A percentile compares a stretch with the other conserved stretches of the same genome.
phyloP scores from a whole-genome alignment of 345 rosid species.

The Eutrema heterophyllum region DNA sequence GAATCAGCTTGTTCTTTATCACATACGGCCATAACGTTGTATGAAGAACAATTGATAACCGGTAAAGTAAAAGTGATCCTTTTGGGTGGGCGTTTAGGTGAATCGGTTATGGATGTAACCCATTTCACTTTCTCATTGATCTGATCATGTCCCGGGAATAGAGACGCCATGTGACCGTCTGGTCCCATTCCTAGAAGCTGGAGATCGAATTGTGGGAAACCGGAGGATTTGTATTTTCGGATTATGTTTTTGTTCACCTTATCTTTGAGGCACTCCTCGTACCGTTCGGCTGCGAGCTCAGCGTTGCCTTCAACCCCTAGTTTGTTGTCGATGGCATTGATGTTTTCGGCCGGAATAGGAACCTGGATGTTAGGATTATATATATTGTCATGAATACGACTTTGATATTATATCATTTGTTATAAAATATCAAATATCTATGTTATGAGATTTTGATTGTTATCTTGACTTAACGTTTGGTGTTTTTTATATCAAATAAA shows the following conservation, averaged over 20 bases:
- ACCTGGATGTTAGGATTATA: slow-evolving; percentile 32
- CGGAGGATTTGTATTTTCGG: slow-evolving; percentile 33
- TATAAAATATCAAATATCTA: neutral
- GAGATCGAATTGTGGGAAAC: slow-evolving; percentile 73
- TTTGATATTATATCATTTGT: neutral
- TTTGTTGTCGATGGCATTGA: slow-evolving; percentile 62
- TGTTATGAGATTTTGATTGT: neutral
- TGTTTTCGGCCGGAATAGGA: slow-evolving; percentile 53
- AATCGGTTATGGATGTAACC: slow-evolving; percentile 71
- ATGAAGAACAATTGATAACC: slow-evolving; percentile 63
- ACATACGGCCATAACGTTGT: slow-evolving; percentile 59
- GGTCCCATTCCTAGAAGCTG: slow-evolving; percentile 88
- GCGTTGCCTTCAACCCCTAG: slow-evolving; percentile 71
- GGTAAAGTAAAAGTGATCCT: slow-evolving; percentile 85
- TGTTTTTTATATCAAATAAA: neutral
- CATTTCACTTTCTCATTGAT: slow-evolving; percentile 59
- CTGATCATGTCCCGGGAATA: slow-evolving; percentile 73
- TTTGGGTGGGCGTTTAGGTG: slow-evolving; percentile 74
- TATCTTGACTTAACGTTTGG: neutral
- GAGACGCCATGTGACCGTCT: slow-evolving; percentile 81
- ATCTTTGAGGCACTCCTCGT: slow-evolving; percentile 62
- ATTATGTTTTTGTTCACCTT: slow-evolving; percentile 38
- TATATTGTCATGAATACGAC: neutral
- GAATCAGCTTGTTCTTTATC: slow-evolving; percentile 58
- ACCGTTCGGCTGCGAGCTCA: slow-evolving; percentile 41